Conservation (phyloP, 257 asterid species). For the Asclepias syriaca region DNA sequence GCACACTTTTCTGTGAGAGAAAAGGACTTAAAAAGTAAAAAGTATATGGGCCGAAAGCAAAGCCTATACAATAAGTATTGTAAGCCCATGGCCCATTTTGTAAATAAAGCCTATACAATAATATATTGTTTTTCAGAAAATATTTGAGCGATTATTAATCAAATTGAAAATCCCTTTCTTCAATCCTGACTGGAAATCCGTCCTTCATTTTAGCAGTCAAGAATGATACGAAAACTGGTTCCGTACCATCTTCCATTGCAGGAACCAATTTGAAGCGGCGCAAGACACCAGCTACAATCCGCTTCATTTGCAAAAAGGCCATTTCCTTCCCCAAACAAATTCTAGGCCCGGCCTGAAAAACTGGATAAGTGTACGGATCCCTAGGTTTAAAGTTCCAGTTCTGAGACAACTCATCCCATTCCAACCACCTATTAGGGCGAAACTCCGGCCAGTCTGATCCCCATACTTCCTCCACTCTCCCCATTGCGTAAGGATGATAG, state of each 20-base stretch:
- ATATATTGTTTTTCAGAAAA: too few species aligned
- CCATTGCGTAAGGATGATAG: conserved; percentile 69
- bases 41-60: too few species aligned
- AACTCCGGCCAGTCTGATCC: conserved; percentile 61
- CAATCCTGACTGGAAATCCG: conserved; percentile 41
- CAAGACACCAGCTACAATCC: conserved; percentile 38
- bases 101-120: too few species aligned
- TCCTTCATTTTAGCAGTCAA: conserved; percentile 46
- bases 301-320: conserved; percentile 57
- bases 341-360: conserved; percentile 54
- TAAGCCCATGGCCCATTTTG: too few species aligned
- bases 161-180: conserved; percentile 18
- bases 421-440: conserved; percentile 60
- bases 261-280: conserved; percentile 42
- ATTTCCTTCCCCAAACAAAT: conserved; percentile 48
- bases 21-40: too few species aligned
- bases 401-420: conserved; percentile 20
- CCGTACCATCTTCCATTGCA: conserved; percentile 21
- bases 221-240: conserved; percentile 29
- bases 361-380: conserved; percentile 44
- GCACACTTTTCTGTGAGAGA: too few species aligned
- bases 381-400: conserved; percentile 43
- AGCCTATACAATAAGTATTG: too few species aligned
- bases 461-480: conserved; percentile 51
- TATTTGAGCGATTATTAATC: too few species aligned